These are phyloP conservation scores for Clonostachys sp. DNA, from an alignment of 2,329 filamentous ascomycete genomes.

Conservation along the genomic window DNA sequence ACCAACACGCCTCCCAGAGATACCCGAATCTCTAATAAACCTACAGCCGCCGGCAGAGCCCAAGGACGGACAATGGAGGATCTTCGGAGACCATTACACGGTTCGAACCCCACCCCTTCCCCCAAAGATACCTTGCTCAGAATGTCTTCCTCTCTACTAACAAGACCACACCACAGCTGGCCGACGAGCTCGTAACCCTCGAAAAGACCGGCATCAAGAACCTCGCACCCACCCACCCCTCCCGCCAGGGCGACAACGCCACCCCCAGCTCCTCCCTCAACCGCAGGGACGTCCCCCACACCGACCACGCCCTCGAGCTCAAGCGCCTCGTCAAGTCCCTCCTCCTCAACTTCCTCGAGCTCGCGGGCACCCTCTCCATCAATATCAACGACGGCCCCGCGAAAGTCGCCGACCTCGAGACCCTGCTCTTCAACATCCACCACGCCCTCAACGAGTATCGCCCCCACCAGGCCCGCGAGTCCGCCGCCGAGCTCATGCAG, in stretches of 20 bases:
- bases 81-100: slow-evolving; percentile 66
- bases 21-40: slow-evolving; percentile 69
- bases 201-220: slow-evolving; percentile 67
- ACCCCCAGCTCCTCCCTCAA: slow-evolving; percentile 43
- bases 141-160: too few species aligned
- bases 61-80: slow-evolving; percentile 62
- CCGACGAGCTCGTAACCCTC: slow-evolving; percentile 61
- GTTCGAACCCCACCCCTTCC: too few species aligned
- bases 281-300: slow-evolving; percentile 48
- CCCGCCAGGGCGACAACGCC: slow-evolving; percentile 54
- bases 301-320: slow-evolving; percentile 63
- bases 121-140: too few species aligned
- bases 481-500: slow-evolving; percentile 82
- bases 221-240: slow-evolving; percentile 49
- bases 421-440: slow-evolving; percentile 85
- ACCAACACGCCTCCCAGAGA: slow-evolving; percentile 27
- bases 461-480: slow-evolving; percentile 88
- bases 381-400: slow-evolving; percentile 47
- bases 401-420: slow-evolving; percentile 75
- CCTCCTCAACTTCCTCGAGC: slow-evolving; percentile 82
- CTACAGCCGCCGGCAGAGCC: slow-evolving; percentile 81
- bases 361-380: slow-evolving; percentile 50
- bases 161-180: slow-evolving; percentile 34
- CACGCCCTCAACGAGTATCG: slow-evolving; percentile 92
- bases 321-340: slow-evolving; percentile 79